Conservation (phyloP, 2,329 filamentous ascomycete species). For the Claviceps sp. region DNA sequence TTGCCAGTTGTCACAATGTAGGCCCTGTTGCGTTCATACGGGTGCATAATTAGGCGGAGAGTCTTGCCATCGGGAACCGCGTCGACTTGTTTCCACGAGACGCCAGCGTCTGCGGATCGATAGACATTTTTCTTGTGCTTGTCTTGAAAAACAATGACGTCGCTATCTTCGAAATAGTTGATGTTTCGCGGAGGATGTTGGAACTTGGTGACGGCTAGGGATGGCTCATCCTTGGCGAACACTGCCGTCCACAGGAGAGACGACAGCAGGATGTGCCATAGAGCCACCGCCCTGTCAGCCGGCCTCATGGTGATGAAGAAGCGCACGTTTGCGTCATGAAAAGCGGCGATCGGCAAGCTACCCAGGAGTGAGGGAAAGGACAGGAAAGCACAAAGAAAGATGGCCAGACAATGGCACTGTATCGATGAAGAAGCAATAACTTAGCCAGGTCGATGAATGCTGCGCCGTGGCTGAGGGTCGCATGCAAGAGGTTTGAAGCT, state of each 20-base stretch:
- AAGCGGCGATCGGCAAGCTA: not conserved
- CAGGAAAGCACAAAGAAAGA: not conserved
- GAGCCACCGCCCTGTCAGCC: constrained; percentile 32
- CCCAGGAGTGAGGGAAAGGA: not conserved
- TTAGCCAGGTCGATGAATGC: not conserved
- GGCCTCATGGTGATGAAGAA: constrained; percentile 40
- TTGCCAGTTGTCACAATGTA: constrained; percentile 60
- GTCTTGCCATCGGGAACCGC: constrained; percentile 51
- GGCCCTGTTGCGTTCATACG: constrained; percentile 64
- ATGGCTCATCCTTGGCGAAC: constrained; percentile 50
- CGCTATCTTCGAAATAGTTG: constrained; percentile 84
- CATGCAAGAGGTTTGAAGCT: not conserved
- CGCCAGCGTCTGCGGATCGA: constrained; percentile 70
- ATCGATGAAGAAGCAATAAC: not conserved
- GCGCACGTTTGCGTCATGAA: constrained; percentile 29
- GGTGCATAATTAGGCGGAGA: constrained; percentile 57
- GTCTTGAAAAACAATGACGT: constrained; percentile 68
- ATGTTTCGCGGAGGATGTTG: constrained; percentile 53
- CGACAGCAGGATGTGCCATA: constrained; percentile 38
- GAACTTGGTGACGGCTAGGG: constrained; percentile 52
- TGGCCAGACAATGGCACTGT: not conserved
- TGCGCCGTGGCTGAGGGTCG: not conserved
- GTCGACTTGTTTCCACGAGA: constrained; percentile 55
- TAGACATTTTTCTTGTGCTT: constrained; percentile 49
- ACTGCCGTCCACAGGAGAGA: constrained; percentile 27